Percentiles rank a stretch among this genome's conserved stretches.
Conservation (phyloP, 1,284 basidiomycete genomes). For the Rugosomyces carneus region DNA sequence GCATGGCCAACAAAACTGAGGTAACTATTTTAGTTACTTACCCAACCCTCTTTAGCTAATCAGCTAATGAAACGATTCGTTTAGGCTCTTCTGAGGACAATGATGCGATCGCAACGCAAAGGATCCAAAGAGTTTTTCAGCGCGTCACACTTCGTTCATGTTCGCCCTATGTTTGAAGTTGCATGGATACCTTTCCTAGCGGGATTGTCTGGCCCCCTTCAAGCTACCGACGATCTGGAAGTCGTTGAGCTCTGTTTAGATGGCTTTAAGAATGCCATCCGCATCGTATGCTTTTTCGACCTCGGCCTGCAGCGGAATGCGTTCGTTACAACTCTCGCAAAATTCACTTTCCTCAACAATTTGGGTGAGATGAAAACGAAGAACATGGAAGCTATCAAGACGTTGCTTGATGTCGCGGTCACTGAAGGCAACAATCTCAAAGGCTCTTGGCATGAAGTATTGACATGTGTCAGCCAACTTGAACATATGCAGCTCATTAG, state of each 20-base stretch:
- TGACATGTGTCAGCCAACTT: constrained; percentile 93
- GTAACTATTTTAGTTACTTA: constrained; percentile 28
- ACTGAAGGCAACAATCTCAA: constrained; percentile 93
- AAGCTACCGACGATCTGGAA: constrained; percentile 89
- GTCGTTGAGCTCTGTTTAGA: constrained; percentile 89
- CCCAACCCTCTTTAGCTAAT: neutral
- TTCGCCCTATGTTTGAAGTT: constrained; percentile 96
- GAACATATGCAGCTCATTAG: constrained; percentile 97
- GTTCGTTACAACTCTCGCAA: constrained; percentile 94
- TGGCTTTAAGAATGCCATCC: constrained; percentile 91
- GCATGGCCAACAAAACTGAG: constrained; percentile 95
- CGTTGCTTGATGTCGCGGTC: constrained; percentile 87
- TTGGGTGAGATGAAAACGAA: constrained; percentile 97
- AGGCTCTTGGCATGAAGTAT: constrained; percentile 92
- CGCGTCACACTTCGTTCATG: constrained; percentile 92
- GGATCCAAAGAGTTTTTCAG: constrained; percentile 83
- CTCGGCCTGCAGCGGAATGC: constrained; percentile 93
- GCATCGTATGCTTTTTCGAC: constrained; percentile 92
- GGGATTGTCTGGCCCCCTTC: constrained; percentile 86
- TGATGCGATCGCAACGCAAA: constrained; percentile 84
- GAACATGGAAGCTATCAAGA: constrained; percentile 97
- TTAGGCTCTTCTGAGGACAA: constrained; percentile 83
- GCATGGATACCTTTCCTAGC: constrained; percentile 97
- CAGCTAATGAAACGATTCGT: constrained; percentile 4
- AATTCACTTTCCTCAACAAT: constrained; percentile 96